Evolutionary conservation across 768 basidiomycete genomes (phyloP).

Genomic region (Boletellus ananiceps): DNA sequence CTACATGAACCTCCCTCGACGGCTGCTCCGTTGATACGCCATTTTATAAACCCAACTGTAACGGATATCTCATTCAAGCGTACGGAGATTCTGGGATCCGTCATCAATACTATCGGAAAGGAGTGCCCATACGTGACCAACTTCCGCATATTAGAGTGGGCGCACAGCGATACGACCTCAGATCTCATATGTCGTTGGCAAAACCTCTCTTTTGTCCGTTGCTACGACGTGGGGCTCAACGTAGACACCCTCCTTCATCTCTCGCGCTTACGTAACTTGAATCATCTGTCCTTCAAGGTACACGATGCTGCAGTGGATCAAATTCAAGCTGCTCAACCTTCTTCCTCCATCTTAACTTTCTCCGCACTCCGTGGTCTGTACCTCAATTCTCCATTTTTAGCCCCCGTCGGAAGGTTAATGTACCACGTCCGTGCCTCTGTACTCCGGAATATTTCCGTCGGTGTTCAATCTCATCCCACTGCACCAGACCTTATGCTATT

Average conservation of each 20-base stretch:
- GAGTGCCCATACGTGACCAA: not conserved
- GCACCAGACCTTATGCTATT: not conserved
- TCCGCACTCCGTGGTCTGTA: not conserved
- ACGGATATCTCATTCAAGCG: not conserved
- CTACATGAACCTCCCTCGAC: not conserved
- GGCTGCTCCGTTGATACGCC: constrained; percentile 5
- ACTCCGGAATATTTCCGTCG: not conserved
- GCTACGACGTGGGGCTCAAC: not conserved
- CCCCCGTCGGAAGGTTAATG: not conserved
- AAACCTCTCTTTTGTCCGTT: constrained; percentile 1
- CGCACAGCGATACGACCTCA: not conserved
- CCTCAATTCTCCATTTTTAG: not conserved
- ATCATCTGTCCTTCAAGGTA: not conserved
- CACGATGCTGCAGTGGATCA: not conserved
- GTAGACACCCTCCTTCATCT: constrained; percentile 2
- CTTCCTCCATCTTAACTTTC: not conserved
- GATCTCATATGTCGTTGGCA: constrained; percentile 5
- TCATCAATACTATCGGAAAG: not conserved
- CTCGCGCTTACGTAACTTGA: not conserved
- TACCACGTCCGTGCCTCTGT: not conserved
- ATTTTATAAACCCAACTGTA: constrained; percentile 4
- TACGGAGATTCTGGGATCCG: not conserved
- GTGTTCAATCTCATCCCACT: not conserved
- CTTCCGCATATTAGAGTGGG: not conserved
- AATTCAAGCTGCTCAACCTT: not conserved